Evolutionary conservation across 371 early-diverging fungal genomes (phyloP), one percentile per base, ranked within the genome.

Genomic region (Syncephalastrum contaminatum): DNA sequence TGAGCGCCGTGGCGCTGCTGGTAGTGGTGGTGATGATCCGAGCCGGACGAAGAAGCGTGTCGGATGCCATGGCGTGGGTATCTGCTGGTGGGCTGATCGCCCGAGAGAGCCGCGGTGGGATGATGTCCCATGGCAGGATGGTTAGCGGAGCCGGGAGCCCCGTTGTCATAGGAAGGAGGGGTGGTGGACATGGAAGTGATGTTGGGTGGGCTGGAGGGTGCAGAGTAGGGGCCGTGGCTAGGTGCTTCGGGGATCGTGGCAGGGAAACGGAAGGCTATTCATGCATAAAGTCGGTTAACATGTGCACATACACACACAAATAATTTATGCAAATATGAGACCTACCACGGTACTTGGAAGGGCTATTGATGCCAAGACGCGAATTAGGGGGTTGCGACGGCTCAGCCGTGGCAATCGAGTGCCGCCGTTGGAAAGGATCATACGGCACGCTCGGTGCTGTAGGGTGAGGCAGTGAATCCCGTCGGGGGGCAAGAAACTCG

Each of bases 151-250:
- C 19, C 43, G 16, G 21, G 13, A 25, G 16, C 19, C n/a, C 42
- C 48, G 45, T 43, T 25, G 49, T 43, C 25, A 14, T 18, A 19
- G 19, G 48, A 20, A 24, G 57, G 18, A 41, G 24, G 16, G 43
- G 15, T n/a, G 43, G 27, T 40, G 54, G 27, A 16, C 22, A 18
- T 39, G 40, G 39, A 56, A 4, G 52, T 55, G 19, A 72, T 63
- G 24, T 72, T 60, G 21, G 83, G 81, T 42, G 84, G 84, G 48
- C 82, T 82, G 13, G 84, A 79, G 16, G 84, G 84, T 41, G 82
- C 84, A 51, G 84, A 84, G 56, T 62, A 80, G 18, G 75, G 66
- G 12, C 72, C 72, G 36, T 77, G 68, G 27, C 58, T 59, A 1
- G 72, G 72, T 43, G 67, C 47, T 60, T 72, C 73, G 53, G 66